Evolutionary conservation across 2,329 filamentous ascomycete species (phyloP), one percentile per base, ranked within the genome.

Genomic region (Pyrenochaeta sp.): DNA sequence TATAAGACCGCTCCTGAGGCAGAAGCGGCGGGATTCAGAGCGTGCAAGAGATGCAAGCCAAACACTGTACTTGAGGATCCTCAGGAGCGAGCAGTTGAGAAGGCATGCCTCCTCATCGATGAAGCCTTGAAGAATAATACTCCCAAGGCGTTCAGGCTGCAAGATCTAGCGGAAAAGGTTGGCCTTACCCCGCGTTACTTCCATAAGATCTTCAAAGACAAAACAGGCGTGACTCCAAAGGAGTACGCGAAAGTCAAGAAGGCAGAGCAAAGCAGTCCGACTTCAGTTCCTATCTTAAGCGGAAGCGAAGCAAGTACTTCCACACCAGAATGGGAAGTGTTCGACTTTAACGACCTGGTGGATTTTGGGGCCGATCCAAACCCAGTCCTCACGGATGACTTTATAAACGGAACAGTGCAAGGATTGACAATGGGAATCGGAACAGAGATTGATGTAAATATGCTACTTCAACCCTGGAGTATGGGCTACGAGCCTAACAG

Each of bases 1-100:
- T 86, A 80, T 70, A 67, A 78, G 14, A 78, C 74, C 0, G 64
- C 77, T 0, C 54, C 66, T 0, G 76, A 81, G 27, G 86, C 86
- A 1, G 77, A 79, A 59, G 66, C 70, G 10, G 78, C 77, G 14
- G 68, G 85, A 1, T 87, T 80, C 63, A 77, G 85, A 20, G 74
- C 85, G 0, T 88, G 85, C 72, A 86, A 85, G 71, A 77, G 84
- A 14, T 87, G 85, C 70, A 78, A 79, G 53, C 85, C 79, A 47
- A 74, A 81, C 17, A 53, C 47, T 6, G 64, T 64, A 2, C 47
- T 77, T 63, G 63, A 73, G 52, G 69, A 82, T 73, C 79, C 79
- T 63, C 55, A 81, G 49, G 78, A 79, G 37, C 67, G 63, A 5
- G 80, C 79, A 3, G 79, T 82, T 4, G 71, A 70, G 46, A 81